phyloP scores from a whole-genome alignment of 2,329 filamentous ascomycete species.

The Microdochium trichocladiopsis region DNA sequence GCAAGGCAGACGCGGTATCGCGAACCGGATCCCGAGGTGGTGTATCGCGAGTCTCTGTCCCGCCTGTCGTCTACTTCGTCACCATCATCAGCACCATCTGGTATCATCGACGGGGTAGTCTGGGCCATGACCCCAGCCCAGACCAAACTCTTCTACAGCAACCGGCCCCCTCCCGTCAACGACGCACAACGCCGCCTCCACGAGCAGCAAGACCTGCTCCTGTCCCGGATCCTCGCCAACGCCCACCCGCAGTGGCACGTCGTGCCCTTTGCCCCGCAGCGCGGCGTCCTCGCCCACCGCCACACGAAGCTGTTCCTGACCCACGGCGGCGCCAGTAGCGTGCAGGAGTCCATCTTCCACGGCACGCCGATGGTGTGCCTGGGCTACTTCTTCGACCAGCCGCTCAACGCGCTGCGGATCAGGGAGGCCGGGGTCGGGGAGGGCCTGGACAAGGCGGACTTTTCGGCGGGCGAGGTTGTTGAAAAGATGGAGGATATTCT shows the following conservation, averaged over 20 bases:
- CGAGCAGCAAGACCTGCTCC: constrained; percentile 2
- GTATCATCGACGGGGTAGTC: not conserved
- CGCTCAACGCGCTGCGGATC: constrained; percentile 27
- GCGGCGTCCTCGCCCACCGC: constrained; percentile 27
- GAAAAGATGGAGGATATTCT: constrained; percentile 18
- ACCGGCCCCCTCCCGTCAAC: not conserved
- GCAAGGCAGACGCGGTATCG: constrained; percentile 27
- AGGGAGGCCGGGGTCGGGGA: constrained; percentile 24
- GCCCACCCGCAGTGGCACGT: constrained; percentile 21
- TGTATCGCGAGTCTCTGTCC: not conserved
- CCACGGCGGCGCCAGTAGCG: constrained; percentile 31
- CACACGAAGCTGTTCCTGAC: constrained; percentile 28
- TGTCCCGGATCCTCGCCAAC: constrained; percentile 18
- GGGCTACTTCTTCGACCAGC: constrained; percentile 33
- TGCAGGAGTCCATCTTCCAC: constrained; percentile 32
- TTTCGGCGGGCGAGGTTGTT: constrained; percentile 23
- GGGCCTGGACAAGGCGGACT: constrained; percentile 26
- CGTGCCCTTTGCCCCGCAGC: constrained; percentile 29
- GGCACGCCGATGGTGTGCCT: constrained; percentile 27
- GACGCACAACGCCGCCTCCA: constrained; percentile 4
- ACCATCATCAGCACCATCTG: constrained; percentile 2
- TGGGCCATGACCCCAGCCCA: not conserved
- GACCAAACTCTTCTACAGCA: constrained; percentile 8
- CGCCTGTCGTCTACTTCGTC: constrained; percentile 3
- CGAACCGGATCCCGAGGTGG: not conserved